Evolutionary conservation across 306 rosid genomes (phyloP).

Genomic region (Hippophae gyantsensis): DNA sequence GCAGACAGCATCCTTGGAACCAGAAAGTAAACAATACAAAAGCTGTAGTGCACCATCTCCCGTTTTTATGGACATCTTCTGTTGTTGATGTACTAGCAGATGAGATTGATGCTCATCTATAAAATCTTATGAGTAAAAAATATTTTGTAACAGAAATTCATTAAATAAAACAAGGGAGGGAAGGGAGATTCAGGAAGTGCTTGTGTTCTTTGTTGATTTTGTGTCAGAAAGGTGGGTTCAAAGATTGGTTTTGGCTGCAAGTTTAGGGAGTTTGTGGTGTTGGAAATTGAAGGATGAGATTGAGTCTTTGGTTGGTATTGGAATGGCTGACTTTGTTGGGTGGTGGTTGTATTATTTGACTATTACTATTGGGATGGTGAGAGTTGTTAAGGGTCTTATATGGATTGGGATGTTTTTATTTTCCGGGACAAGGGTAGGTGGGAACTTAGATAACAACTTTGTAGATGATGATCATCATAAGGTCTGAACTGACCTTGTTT

Average conservation of each 20-base stretch:
- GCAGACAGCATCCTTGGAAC: no score
- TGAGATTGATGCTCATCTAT: no score
- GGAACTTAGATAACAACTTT: conserved; percentile 9
- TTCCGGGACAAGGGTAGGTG: conserved; percentile 15
- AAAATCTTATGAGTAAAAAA: no score
- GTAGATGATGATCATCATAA: conserved; percentile 24
- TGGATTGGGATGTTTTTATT: conserved; percentile 34
- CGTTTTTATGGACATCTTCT: no score
- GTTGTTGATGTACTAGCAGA: no score
- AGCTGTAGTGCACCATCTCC: no score
- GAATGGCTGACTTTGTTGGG: conserved; percentile 39
- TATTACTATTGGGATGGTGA: conserved; percentile 55
- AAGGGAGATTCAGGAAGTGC: no score
- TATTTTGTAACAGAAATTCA: no score
- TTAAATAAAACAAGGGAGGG: no score
- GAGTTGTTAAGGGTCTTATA: conserved; percentile 35
- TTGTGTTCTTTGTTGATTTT: no score
- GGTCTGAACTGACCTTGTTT: conserved; percentile 16
- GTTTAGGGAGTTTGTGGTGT: conserved; percentile 66
- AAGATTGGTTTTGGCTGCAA: conserved; percentile 34
- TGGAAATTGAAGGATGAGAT: conserved; percentile 72
- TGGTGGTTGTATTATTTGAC: conserved; percentile 64
- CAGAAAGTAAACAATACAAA: no score
- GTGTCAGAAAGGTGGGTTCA: conserved; percentile 48
- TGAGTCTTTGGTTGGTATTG: conserved; percentile 42